These are phyloP conservation scores for Cicer chorassanicum DNA, from an alignment of 306 rosid genomes.

Conservation along the genomic window DNA sequence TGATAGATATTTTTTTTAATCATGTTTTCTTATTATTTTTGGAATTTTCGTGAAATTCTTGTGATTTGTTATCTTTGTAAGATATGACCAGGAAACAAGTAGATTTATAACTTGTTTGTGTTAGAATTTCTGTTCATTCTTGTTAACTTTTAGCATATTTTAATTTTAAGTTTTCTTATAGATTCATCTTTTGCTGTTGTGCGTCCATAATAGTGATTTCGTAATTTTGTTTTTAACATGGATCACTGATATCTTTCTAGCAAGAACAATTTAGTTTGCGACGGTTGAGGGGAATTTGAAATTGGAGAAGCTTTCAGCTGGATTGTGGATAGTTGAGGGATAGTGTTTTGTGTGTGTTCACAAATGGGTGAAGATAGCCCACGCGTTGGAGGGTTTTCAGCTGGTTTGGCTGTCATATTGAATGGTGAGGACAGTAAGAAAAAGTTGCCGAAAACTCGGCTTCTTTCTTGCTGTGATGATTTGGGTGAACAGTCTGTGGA, in stretches of 20 bases:
- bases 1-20: background rate
- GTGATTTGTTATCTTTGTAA: conserved; percentile 26
- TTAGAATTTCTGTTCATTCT: background rate
- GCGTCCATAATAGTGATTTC: conserved; percentile 49
- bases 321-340: conserved; percentile 48
- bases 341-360: conserved; percentile 44
- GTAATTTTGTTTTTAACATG: conserved; percentile 43
- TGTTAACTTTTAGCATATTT: conserved; percentile 37
- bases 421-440: conserved; percentile 64
- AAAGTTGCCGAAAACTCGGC: conserved; percentile 60
- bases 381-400: conserved; percentile 82
- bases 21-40: background rate
- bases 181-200: background rate
- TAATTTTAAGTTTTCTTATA: background rate
- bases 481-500: conserved; percentile 82
- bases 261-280: conserved; percentile 36
- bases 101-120: conserved; percentile 24
- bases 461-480: conserved; percentile 82
- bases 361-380: conserved; percentile 80
- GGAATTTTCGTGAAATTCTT: conserved; percentile 16
- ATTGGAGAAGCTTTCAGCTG: conserved; percentile 48
- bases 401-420: conserved; percentile 91
- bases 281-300: conserved; percentile 44
- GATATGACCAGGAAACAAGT: conserved; percentile 3
- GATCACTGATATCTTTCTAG: conserved; percentile 38